These are phyloP conservation scores for Aspergillus terreus DNA, from an alignment of 2,329 filamentous ascomycete species.

Conservation along the genomic window DNA sequence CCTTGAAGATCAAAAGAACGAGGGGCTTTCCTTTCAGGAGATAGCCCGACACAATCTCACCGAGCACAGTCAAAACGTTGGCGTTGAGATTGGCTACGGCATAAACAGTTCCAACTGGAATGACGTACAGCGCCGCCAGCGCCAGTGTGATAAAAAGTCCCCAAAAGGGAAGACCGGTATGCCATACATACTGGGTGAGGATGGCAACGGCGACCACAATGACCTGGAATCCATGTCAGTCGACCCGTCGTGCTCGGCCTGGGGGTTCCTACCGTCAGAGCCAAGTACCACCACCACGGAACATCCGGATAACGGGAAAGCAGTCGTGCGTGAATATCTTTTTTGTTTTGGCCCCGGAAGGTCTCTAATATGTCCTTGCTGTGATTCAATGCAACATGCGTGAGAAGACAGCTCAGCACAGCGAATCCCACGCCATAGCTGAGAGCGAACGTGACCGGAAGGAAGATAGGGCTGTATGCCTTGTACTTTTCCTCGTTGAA, in stretches of 20 bases:
- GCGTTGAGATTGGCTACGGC: slow-evolving; percentile 44
- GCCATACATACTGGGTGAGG: slow-evolving; percentile 38
- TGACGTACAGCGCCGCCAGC: slow-evolving; percentile 42
- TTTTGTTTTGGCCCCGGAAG: slow-evolving; percentile 32
- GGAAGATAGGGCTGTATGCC: slow-evolving; percentile 60
- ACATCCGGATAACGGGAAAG: slow-evolving; percentile 38
- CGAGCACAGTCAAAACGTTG: slow-evolving; percentile 43
- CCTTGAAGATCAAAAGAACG: slow-evolving; percentile 46
- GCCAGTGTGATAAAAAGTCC: slow-evolving; percentile 42
- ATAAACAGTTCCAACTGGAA: slow-evolving; percentile 44
- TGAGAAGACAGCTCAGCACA: slow-evolving; percentile 51
- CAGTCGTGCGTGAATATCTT: slow-evolving; percentile 41
- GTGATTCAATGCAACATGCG: slow-evolving; percentile 29
- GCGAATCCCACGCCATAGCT: slow-evolving; percentile 61
- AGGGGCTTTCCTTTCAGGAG: slow-evolving; percentile 43
- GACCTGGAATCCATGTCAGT: slow-evolving; percentile 13
- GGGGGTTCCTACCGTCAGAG: not conserved
- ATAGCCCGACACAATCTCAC: slow-evolving; percentile 45
- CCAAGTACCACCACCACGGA: slow-evolving; percentile 43
- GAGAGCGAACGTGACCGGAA: slow-evolving; percentile 54
- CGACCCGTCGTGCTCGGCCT: no score
- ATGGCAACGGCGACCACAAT: slow-evolving; percentile 27
- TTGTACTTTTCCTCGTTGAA: slow-evolving; percentile 60
- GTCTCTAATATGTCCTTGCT: slow-evolving; percentile 26
- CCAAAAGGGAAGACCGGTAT: slow-evolving; percentile 42